Percentiles rank a stretch among this genome's conserved stretches.
phyloP scores from a whole-genome alignment of 2,329 filamentous ascomycete species.

The Colletotrichum cuscutae region DNA sequence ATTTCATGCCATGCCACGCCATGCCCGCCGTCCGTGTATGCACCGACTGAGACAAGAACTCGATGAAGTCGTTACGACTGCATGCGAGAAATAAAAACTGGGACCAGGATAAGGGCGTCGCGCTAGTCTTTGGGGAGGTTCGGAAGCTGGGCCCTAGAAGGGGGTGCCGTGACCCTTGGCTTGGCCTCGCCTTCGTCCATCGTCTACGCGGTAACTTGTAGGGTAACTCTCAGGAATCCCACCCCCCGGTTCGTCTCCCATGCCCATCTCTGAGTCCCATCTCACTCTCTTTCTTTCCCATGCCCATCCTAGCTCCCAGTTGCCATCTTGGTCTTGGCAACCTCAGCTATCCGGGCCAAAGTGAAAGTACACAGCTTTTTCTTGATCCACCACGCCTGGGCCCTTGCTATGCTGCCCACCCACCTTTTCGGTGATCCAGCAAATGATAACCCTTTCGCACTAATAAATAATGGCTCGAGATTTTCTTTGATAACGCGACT shows the following conservation, averaged over 20 bases:
- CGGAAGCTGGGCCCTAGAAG: not conserved
- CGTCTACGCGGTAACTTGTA: too few species aligned
- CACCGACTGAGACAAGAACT: not conserved
- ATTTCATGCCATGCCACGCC: not conserved
- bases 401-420: not conserved
- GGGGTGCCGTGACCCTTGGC: not conserved
- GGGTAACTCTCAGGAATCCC: not conserved
- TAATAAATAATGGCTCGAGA: conserved; percentile 33
- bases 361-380: not conserved
- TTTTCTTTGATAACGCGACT: conserved; percentile 31
- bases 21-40: not conserved
- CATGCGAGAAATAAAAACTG: conserved; percentile 5
- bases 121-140: not conserved
- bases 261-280: not conserved
- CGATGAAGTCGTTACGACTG: not conserved
- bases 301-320: not conserved
- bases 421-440: conserved; percentile 28
- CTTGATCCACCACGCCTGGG: not conserved
- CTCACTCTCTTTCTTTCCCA: not conserved
- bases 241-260: not conserved
- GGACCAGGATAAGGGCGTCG: conserved; percentile 1
- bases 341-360: not conserved
- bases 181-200: conserved; percentile 2
- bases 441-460: conserved; percentile 35
- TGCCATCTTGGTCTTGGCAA: not conserved